Evolutionary conservation across 345 rosid genomes (phyloP).

Genomic region (Citrus sinensis): DVS_A1.0 CM039161.1:20183001-20183500

Average conservation of each 20-base stretch:
- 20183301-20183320: no score
- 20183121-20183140: no score
- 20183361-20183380: constrained; percentile 13
- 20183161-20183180: constrained; percentile 47
- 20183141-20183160: constrained; percentile 30
- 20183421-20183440: neutral
- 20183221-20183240: constrained; percentile 73
- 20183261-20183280: constrained; percentile 29
- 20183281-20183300: constrained; percentile 56
- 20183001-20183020: no score
- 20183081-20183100: neutral
- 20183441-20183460: no score
- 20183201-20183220: constrained; percentile 54
- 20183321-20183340: constrained; percentile 42
- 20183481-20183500: no score
- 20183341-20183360: constrained; percentile 29
- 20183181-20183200: constrained; percentile 66
- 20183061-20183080: no score
- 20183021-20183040: neutral
- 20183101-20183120: no score
- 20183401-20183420: constrained; percentile 41
- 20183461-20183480: no score
- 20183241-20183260: constrained; percentile 55
- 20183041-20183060: no score
- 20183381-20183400: constrained; percentile 42